These are phyloP conservation scores for Phytophthora ohioensis DNA, from an alignment of 352 stramenopile genomes.

Conservation along the genomic window DNA sequence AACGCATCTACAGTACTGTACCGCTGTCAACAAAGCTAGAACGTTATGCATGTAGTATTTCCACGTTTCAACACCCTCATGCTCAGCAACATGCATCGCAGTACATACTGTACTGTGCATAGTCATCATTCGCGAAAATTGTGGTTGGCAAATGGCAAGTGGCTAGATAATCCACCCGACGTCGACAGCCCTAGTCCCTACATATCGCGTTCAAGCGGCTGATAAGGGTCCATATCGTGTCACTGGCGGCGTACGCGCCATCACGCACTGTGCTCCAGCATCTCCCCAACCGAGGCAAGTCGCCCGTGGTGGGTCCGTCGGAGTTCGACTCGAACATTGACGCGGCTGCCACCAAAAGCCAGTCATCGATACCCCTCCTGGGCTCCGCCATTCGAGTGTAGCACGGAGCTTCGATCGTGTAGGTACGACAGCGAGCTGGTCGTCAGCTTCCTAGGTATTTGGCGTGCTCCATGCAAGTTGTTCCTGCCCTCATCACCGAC, in stretches of 20 bases:
- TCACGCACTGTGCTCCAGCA: constrained; percentile 9
- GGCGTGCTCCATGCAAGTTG: constrained; percentile 15
- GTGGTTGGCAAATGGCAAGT: no score
- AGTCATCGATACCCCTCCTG: constrained; percentile 7
- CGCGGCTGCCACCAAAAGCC: constrained; percentile 7
- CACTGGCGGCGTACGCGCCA: constrained; percentile 13
- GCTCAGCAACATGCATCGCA: no score
- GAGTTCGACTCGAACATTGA: constrained; percentile 5
- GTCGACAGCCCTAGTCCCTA: constrained; percentile 20
- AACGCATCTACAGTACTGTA: no score
- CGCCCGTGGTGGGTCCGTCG: constrained; percentile 12
- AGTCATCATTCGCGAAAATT: no score
- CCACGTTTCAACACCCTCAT: no score
- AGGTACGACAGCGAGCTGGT: constrained; percentile 33
- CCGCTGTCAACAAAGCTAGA: not conserved
- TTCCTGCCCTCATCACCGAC: constrained; percentile 12
- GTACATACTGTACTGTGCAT: no score
- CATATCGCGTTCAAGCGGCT: constrained; percentile 19
- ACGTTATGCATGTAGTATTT: no score
- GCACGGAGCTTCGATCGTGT: constrained; percentile 17
- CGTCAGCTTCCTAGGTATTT: constrained; percentile 10
- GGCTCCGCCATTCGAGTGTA: constrained; percentile 13
- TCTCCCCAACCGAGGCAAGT: constrained; percentile 20
- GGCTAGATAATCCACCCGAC: no score
- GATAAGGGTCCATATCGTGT: constrained; percentile 12